Conservation (phyloP, 2,329 filamentous ascomycete species). For the Epichloe amarillans region DNA sequence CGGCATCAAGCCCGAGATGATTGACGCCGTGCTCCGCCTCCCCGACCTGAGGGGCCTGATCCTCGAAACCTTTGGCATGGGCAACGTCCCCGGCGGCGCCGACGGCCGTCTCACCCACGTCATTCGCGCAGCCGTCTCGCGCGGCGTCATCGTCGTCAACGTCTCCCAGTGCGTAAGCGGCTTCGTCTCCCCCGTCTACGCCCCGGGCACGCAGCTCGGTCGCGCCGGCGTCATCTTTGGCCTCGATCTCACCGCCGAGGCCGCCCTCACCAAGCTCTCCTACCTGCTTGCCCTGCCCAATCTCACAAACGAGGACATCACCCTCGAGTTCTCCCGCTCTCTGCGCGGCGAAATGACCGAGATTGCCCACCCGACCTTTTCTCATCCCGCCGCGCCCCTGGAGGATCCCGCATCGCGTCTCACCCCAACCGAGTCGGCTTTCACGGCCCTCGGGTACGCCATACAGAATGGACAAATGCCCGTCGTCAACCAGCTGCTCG, state of each 20-base stretch:
- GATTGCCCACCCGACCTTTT: conserved; percentile 57
- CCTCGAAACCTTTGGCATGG: conserved; percentile 85
- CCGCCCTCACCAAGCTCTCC: conserved; percentile 79
- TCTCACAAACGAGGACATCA: conserved; percentile 52
- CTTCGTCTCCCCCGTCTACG: conserved; percentile 67
- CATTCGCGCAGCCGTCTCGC: conserved; percentile 60
- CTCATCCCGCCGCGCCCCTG: conserved; percentile 50
- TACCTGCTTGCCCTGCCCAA: conserved; percentile 63
- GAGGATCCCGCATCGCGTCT: conserved; percentile 30
- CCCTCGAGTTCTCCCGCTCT: conserved; percentile 56
- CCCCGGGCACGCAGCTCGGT: conserved; percentile 63
- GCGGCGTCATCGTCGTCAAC: conserved; percentile 78
- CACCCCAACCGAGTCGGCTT: conserved; percentile 44
- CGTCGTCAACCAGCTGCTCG: conserved; percentile 53
- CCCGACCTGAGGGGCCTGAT: conserved; percentile 71
- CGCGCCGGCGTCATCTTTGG: conserved; percentile 80
- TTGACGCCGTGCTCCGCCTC: conserved; percentile 67
- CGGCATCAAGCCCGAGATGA: conserved; percentile 85
- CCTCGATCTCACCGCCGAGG: conserved; percentile 79
- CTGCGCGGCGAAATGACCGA: conserved; percentile 80
- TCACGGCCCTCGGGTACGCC: conserved; percentile 68
- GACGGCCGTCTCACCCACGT: conserved; percentile 70
- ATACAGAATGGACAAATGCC: conserved; percentile 58
- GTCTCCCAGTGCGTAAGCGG: conserved; percentile 78
- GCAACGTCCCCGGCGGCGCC: conserved; percentile 73